phyloP scores from a whole-genome alignment of 345 rosid genomes.

The Tarenaya hassleriana region DNA sequence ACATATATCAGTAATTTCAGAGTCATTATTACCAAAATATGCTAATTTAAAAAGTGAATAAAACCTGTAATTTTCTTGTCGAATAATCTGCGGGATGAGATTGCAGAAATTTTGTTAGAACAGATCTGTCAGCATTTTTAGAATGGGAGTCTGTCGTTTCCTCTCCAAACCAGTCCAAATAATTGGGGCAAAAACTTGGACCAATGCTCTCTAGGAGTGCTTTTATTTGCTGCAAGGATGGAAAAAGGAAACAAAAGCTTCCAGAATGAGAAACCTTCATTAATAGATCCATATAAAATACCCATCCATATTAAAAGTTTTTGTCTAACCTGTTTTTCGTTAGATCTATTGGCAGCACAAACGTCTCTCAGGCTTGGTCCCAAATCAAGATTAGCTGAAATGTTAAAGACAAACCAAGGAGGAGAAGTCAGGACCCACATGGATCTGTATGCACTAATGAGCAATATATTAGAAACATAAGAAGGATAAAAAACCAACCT shows the following conservation, averaged over 20 bases:
- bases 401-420: background rate
- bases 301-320: conserved; percentile 1
- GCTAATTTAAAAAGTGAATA: conserved; percentile 9
- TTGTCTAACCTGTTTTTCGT: conserved; percentile 73
- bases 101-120: conserved; percentile 73
- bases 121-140: conserved; percentile 76
- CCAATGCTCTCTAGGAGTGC: conserved; percentile 78
- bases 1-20: conserved; percentile 8
- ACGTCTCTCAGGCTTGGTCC: conserved; percentile 86
- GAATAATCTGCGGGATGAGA: conserved; percentile 77
- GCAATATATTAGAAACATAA: conserved; percentile 2
- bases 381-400: conserved; percentile 63
- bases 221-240: conserved; percentile 64
- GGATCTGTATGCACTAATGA: background rate
- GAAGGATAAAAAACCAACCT: conserved; percentile 39
- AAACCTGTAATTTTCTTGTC: conserved; percentile 80
- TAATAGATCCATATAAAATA: conserved; percentile 7
- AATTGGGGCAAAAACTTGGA: conserved; percentile 63
- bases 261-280: conserved; percentile 14
- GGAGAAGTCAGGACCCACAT: background rate
- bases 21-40: background rate
- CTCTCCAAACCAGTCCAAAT: conserved; percentile 71
- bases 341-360: conserved; percentile 77
- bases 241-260: background rate
- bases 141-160: conserved; percentile 46